Evolutionary conservation across 306 rosid genomes (phyloP), one percentile per base, ranked within the genome.

Genomic region (Quercus engelmannii): DNA sequence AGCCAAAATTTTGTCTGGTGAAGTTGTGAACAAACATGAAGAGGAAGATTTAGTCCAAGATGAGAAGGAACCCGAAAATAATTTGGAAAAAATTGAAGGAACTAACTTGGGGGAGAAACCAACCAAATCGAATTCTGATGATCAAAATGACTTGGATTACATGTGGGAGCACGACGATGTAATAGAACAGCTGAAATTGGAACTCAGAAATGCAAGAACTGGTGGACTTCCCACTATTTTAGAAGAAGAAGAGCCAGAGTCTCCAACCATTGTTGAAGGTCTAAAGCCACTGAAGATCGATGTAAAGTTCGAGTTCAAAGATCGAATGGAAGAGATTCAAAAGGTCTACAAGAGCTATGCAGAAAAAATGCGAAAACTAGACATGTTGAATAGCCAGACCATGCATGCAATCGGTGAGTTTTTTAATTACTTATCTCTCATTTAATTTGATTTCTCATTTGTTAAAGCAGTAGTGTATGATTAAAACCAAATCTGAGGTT

Each of bases 381-480:
- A 94, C 77, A 85, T 90, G 76, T 71, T 94, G 87, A 94, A 94
- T 81, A 83, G 77, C 83, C 97, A 92, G 84, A 81, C 91, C 85
- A 86, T 94, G 97, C 97, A 94, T 90, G 91, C 90, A 75, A 78
- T 91, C 75, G 97, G 97, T 94, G 41, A 77, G 90, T 82, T 78
- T 80, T 59, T 67, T 20, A 81, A 74, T 73, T 38, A 26, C 18
- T 51, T 51, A 58, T 25, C 15, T 55, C 64, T 81, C 65, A 46
- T 19, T 1, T 57, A 30, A 3, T 19, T 19, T 28, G 2, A 55
- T 43, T 57, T 18, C 31, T 78, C 2, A 7, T 5, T 30, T 2
- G 56, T 23, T 1, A 12, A 58, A 58, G 31, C 0, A 59, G 0
- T 10, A 59, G 65, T 4, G 65, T 28, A 4, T 10, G 46, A 41